Evolutionary conservation across 139 green algal species (phyloP).

Genomic region (Picochlorum sp.): DNA sequence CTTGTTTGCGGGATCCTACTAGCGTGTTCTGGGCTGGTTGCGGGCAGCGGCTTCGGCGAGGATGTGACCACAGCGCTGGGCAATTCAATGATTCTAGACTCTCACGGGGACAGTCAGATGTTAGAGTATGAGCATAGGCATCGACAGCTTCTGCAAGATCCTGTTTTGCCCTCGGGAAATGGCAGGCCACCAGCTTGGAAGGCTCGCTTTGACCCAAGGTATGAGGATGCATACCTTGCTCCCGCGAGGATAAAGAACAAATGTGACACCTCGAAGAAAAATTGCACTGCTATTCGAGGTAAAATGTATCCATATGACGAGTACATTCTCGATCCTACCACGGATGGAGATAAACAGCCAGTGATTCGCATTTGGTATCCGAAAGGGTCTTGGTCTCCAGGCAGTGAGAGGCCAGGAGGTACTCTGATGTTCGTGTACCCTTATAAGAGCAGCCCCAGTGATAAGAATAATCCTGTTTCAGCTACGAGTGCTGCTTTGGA

Average conservation of each 20-base stretch:
- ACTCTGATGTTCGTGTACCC: conserved; percentile 15
- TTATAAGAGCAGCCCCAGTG: conserved; percentile 2
- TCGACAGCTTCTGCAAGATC: not conserved
- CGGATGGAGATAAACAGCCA: not conserved
- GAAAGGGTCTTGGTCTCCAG: conserved; percentile 11
- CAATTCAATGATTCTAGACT: too few species aligned
- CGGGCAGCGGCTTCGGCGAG: too few species aligned
- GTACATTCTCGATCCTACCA: conserved; percentile 8
- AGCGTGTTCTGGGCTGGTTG: too few species aligned
- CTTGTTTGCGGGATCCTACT: too few species aligned
- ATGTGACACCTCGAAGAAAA: conserved; percentile 2
- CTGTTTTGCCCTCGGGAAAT: not conserved
- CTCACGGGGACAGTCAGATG: too few species aligned
- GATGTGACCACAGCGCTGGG: too few species aligned
- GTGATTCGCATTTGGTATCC: conserved; percentile 7
- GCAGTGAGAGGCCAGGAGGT: not conserved
- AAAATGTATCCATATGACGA: conserved; percentile 11
- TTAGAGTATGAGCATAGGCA: not conserved
- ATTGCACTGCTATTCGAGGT: conserved; percentile 8
- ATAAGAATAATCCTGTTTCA: conserved; percentile 2
- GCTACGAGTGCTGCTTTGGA: not conserved
- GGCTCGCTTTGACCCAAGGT: conserved; percentile 10
- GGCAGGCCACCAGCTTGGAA: conserved; percentile 7
- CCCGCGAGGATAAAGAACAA: conserved; percentile 1
- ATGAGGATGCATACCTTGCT: conserved; percentile 6